These are phyloP conservation scores for Podaxis sp. DNA, from an alignment of 768 basidiomycete genomes.

Conservation along the genomic window DNA sequence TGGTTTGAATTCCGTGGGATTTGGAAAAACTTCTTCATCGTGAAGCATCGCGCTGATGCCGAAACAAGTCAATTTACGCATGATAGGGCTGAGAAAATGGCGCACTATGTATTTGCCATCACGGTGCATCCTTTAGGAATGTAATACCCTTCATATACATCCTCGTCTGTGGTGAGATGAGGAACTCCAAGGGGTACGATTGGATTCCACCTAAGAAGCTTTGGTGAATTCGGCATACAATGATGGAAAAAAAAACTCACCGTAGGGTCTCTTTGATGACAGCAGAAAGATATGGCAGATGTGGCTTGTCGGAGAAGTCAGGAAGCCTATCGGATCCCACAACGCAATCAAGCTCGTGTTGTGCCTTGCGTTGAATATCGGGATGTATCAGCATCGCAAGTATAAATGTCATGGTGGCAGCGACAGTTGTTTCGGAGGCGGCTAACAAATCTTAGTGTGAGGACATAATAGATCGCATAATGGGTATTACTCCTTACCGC, in stretches of 20 bases:
- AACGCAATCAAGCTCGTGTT: conserved; percentile 25
- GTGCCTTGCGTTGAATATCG: conserved; percentile 22
- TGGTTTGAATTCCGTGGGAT: conserved; percentile 21
- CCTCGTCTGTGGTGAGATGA: conserved; percentile 13
- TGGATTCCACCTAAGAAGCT: conserved; percentile 11
- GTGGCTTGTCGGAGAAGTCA: conserved; percentile 21
- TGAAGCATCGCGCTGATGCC: conserved; percentile 22
- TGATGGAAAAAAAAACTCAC: background rate
- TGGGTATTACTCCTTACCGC: background rate
- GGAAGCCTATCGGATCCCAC: conserved; percentile 22
- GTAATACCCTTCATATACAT: conserved; percentile 17
- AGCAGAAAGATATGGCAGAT: conserved; percentile 24
- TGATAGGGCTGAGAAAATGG: background rate
- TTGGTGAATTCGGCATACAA: background rate
- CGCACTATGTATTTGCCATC: conserved; percentile 15
- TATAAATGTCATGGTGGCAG: conserved; percentile 9
- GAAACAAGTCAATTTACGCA: background rate
- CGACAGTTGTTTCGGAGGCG: conserved; percentile 1
- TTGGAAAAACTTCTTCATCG: conserved; percentile 19
- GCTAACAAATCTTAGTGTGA: background rate
- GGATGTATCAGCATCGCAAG: conserved; percentile 16
- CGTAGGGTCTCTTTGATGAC: conserved; percentile 24
- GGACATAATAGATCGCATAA: background rate
- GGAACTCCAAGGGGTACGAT: conserved; percentile 14
- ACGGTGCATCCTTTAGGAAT: conserved; percentile 14